Evolutionary conservation across 306 rosid genomes (phyloP).

Genomic region (Hylodesmum podocarpum): DNA sequence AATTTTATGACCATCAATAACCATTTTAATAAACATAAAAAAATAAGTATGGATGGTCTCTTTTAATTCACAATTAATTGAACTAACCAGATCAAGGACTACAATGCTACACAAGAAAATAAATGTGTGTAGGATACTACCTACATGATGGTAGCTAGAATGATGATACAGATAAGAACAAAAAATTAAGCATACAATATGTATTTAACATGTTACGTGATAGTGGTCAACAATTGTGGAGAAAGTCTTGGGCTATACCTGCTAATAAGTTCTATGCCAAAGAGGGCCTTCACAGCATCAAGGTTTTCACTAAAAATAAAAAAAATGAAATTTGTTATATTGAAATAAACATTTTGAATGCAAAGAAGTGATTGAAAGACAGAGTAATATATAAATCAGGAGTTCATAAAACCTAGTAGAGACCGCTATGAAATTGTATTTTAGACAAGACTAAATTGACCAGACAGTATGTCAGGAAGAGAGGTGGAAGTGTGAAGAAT

Average conservation of each 20-base stretch:
- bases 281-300: slow-evolving; percentile 80
- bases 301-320: slow-evolving; percentile 67
- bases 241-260: slow-evolving; percentile 46
- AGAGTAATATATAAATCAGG: background rate
- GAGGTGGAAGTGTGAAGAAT: background rate
- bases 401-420: background rate
- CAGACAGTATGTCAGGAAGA: slow-evolving; percentile 7
- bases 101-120: slow-evolving; percentile 3
- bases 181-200: background rate
- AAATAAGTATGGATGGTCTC: background rate
- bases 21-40: slow-evolving; percentile 1
- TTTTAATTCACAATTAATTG: background rate
- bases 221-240: background rate
- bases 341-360: slow-evolving; percentile 7
- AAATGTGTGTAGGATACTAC: background rate
- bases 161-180: background rate
- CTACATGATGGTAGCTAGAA: slow-evolving; percentile 10
- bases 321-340: background rate
- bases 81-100: slow-evolving; percentile 8
- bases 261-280: slow-evolving; percentile 82
- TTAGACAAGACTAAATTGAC: background rate
- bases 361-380: slow-evolving; percentile 14
- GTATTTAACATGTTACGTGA: background rate
- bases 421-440: slow-evolving; percentile 13
- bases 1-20: slow-evolving; percentile 1